Conservation (phyloP, 2,329 filamentous ascomycete species). For the Lachnum nothofagi region DNA sequence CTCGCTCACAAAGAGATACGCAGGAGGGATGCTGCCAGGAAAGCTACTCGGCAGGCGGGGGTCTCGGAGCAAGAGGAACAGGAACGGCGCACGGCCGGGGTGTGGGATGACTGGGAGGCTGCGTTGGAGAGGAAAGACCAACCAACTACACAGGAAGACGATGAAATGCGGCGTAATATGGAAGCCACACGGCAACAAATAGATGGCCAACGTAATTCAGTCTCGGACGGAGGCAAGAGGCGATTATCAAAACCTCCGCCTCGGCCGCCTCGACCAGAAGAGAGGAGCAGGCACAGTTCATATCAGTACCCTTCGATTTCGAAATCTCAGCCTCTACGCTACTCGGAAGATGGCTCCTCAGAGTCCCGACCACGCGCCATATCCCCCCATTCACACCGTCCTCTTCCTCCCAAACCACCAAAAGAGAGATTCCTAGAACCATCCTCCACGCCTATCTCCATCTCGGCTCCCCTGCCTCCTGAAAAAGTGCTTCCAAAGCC, state of each 20-base stretch:
- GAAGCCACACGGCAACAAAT: constrained; percentile 44
- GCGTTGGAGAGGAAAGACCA: constrained; percentile 34
- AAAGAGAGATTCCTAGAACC: constrained; percentile 22
- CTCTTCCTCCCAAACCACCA: constrained; percentile 22
- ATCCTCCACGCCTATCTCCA: constrained; percentile 1
- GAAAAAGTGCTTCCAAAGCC: constrained; percentile 21
- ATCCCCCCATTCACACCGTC: neutral
- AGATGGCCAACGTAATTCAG: constrained; percentile 28
- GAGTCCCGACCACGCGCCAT: neutral
- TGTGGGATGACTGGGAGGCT: constrained; percentile 50
- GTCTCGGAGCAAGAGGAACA: constrained; percentile 54
- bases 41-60: constrained; percentile 52
- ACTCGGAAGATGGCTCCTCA: constrained; percentile 23
- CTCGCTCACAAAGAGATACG: constrained; percentile 68
- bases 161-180: constrained; percentile 47
- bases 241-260: constrained; percentile 25
- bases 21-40: constrained; percentile 58
- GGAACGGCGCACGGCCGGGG: constrained; percentile 47
- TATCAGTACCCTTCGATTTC: constrained; percentile 56
- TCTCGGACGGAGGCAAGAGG: constrained; percentile 22
- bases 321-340: constrained; percentile 46
- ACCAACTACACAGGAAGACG: constrained; percentile 29
- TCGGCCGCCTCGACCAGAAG: constrained; percentile 20
- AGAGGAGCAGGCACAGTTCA: constrained; percentile 23
- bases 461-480: constrained; percentile 21